Evolutionary conservation across 2,329 filamentous ascomycete genomes (phyloP), one percentile per base, ranked within the genome.

Genomic region (Colletotrichum tropicicola): DNA sequence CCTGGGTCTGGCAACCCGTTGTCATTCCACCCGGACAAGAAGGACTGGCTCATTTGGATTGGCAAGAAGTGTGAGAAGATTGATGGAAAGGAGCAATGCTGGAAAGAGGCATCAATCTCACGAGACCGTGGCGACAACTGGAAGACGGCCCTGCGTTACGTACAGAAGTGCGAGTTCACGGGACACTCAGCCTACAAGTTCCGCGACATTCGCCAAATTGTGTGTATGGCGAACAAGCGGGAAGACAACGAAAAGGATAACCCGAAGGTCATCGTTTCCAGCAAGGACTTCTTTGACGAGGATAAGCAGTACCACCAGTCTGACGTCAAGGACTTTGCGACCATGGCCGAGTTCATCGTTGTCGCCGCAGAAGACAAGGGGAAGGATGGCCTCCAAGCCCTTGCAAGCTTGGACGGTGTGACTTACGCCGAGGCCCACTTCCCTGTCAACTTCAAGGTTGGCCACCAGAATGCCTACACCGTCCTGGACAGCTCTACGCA

Each of bases 311-410:
- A 88, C 21, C 84, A 88, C 63, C 89, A 91, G 74, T 84, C 87
- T 23, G 86, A 94, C 65, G 91, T 97, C 43, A 88, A 91, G 70
- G 91, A 91, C 70, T 98, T 97, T 77, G 95, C 94, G 2, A 97
- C 92, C 5, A 98, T 98, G 95, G 91, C 92, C 39, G 96, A 99
- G 75, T 99, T 97, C 76, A 96, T 99, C 72, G 88, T 99, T 39
- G 91, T 97, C 52, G 94, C 94, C 2, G 90, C 91, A 6, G 85
- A 91, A 64, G 88, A 94, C 63, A 82, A 89, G 30, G 88, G 92
- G 37, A 83, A 87, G 59, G 83, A 90, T 39, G 91, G 87, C 2
- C 82, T 98, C 65, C 89, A 89, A 66, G 91, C 95, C 32, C 89
- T 94, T 70, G 88, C 93, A 47, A 98, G 93, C 75, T 83, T 98